These are phyloP conservation scores for Globisporangium uncinulatum DNA, from an alignment of 352 stramenopile species.

Conservation along the genomic window DNA sequence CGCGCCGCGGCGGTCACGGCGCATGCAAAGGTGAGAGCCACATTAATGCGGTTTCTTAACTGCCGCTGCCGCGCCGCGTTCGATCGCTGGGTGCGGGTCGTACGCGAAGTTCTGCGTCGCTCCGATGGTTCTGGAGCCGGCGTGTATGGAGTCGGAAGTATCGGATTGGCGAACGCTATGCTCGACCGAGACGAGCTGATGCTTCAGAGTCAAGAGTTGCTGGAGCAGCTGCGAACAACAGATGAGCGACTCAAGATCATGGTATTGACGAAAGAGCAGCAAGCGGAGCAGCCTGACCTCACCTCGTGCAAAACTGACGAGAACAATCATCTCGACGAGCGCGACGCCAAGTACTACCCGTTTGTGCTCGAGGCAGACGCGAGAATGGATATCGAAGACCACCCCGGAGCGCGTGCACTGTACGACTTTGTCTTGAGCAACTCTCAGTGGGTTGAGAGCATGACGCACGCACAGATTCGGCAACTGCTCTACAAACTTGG, in stretches of 20 bases:
- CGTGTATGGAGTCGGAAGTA: conserved; percentile 33
- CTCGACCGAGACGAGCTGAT: conserved; percentile 44
- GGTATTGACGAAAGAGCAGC: conserved; percentile 38
- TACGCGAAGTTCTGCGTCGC: conserved; percentile 1
- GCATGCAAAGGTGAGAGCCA: conserved; percentile 34
- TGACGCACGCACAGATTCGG: conserved; percentile 22
- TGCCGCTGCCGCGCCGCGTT: conserved; percentile 23
- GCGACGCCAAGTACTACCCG: conserved; percentile 31
- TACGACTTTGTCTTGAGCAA: conserved; percentile 41
- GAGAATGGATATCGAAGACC: conserved; percentile 52
- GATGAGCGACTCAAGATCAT: conserved; percentile 30
- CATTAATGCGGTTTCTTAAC: conserved; percentile 21
- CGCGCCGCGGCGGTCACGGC: conserved; percentile 21
- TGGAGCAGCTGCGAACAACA: conserved; percentile 38
- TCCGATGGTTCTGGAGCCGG: not conserved
- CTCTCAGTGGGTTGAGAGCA: conserved; percentile 29
- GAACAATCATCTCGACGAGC: conserved; percentile 9
- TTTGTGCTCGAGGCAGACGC: conserved; percentile 52
- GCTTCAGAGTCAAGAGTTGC: conserved; percentile 33
- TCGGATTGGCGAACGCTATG: conserved; percentile 37
- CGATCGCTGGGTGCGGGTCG: conserved; percentile 21
- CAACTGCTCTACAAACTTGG: conserved; percentile 37
- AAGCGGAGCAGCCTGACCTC: conserved; percentile 5
- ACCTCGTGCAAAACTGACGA: not conserved
- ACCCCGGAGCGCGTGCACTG: conserved; percentile 28